phyloP scores from a whole-genome alignment of 495 filamentous ascomycete genomes.

The Viridothelium virens region DNA sequence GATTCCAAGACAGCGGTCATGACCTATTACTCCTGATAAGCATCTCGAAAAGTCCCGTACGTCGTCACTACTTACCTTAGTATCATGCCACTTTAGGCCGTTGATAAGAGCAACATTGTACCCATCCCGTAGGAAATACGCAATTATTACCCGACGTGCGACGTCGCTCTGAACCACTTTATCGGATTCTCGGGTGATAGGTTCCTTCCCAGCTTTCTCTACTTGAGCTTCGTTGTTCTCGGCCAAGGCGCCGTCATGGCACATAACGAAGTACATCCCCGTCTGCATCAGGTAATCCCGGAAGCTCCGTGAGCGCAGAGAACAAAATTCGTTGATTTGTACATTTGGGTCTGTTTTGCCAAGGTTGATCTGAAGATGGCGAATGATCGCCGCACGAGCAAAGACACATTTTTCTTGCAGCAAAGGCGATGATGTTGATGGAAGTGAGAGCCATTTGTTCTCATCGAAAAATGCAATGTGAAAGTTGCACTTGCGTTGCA shows the following conservation, averaged over 20 bases:
- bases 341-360: slow-evolving; percentile 30
- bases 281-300: slow-evolving; percentile 43
- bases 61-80: slow-evolving; percentile 41
- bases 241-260: slow-evolving; percentile 49
- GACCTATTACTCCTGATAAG: slow-evolving; percentile 18
- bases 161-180: slow-evolving; percentile 24
- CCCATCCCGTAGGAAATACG: slow-evolving; percentile 39
- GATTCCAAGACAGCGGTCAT: slow-evolving; percentile 46
- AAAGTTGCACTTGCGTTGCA: slow-evolving; percentile 57
- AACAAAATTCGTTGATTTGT: slow-evolving; percentile 42
- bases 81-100: slow-evolving; percentile 50
- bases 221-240: slow-evolving; percentile 13
- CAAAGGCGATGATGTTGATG: slow-evolving; percentile 21
- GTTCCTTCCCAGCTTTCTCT: slow-evolving; percentile 8
- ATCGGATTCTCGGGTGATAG: neutral
- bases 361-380: slow-evolving; percentile 47
- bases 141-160: slow-evolving; percentile 42
- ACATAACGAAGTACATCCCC: slow-evolving; percentile 60
- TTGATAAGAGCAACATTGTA: slow-evolving; percentile 56
- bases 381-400: slow-evolving; percentile 53
- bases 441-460: slow-evolving; percentile 42
- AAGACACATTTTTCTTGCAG: slow-evolving; percentile 48
- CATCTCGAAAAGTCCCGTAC: neutral
- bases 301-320: slow-evolving; percentile 42
- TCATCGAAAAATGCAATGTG: slow-evolving; percentile 60